phyloP scores from a whole-genome alignment of 1,284 basidiomycete genomes.

The Thecaphora thlaspeos region DNA sequence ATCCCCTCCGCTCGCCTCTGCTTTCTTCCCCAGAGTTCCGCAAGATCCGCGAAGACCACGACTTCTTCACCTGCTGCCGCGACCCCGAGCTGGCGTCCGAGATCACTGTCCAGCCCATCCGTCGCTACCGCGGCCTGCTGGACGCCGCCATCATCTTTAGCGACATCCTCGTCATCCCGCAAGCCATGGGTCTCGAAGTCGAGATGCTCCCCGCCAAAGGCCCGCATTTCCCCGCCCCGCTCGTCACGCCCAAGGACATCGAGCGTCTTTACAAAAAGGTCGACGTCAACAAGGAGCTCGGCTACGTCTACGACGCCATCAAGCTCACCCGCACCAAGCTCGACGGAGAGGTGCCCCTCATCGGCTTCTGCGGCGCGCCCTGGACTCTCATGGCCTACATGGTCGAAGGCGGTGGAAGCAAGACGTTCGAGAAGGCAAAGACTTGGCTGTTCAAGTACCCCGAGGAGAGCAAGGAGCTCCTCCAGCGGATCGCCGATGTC shows the following conservation, averaged over 20 bases:
- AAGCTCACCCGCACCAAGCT: conserved; percentile 48
- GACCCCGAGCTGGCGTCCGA: conserved; percentile 53
- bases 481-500: conserved; percentile 52
- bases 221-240: conserved; percentile 52
- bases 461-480: conserved; percentile 50
- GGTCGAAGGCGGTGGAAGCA: conserved; percentile 56
- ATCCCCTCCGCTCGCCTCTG: background rate
- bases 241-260: conserved; percentile 50
- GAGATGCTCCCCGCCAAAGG: conserved; percentile 56
- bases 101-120: conserved; percentile 56
- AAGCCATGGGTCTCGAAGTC: conserved; percentile 57
- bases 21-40: conserved; percentile 45
- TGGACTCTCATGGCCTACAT: conserved; percentile 59
- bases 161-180: conserved; percentile 57
- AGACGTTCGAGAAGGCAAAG: conserved; percentile 56
- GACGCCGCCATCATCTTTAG: conserved; percentile 58
- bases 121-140: conserved; percentile 52
- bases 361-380: conserved; percentile 56
- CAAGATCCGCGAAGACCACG: conserved; percentile 52
- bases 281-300: conserved; percentile 55
- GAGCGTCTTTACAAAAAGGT: conserved; percentile 50
- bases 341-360: conserved; percentile 55
- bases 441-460: conserved; percentile 55
- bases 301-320: conserved; percentile 56
- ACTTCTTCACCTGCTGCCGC: conserved; percentile 57